Percentiles rank a stretch among this genome's conserved stretches.
Conservation (phyloP, 768 basidiomycete species). For the Amanita pallidorosea region DNA sequence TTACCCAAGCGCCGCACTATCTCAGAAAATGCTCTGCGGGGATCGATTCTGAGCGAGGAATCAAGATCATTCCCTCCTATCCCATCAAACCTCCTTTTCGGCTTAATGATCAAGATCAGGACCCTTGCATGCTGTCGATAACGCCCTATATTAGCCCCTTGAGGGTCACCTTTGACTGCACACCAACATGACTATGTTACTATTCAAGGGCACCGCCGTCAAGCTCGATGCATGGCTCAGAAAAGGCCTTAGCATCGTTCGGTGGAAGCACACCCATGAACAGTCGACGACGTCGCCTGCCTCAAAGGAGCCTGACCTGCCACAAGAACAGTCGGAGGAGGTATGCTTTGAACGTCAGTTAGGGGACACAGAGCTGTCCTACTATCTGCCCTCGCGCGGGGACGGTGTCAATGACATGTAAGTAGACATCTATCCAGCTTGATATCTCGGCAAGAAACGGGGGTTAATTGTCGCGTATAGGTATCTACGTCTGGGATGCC, state of each 20-base stretch:
- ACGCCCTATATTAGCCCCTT: not conserved
- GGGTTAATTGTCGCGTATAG: conserved; percentile 22
- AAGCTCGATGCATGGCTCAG: conserved; percentile 3
- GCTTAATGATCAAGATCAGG: not conserved
- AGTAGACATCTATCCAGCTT: conserved; percentile 14
- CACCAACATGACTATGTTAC: not conserved
- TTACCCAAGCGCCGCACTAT: too few species aligned
- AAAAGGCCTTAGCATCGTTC: not conserved
- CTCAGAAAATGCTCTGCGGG: too few species aligned
- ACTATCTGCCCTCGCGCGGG: conserved; percentile 71
- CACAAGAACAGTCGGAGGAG: not conserved
- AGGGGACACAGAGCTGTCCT: conserved; percentile 70
- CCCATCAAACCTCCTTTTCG: too few species aligned
- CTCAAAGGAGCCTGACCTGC: not conserved
- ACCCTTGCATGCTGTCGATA: not conserved
- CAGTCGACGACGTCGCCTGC: not conserved
- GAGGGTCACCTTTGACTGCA: not conserved
- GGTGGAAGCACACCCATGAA: not conserved
- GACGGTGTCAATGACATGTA: conserved; percentile 85
- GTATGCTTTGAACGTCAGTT: conserved; percentile 37
- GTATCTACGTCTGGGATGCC: conserved; percentile 72
- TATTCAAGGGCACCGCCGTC: not conserved
- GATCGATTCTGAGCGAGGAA: too few species aligned
- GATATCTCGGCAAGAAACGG: not conserved
- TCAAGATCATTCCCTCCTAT: too few species aligned